These are phyloP conservation scores for Saksenaea oblongispora DNA, from an alignment of 371 early-diverging fungal genomes.

Conservation along the genomic window DNA sequence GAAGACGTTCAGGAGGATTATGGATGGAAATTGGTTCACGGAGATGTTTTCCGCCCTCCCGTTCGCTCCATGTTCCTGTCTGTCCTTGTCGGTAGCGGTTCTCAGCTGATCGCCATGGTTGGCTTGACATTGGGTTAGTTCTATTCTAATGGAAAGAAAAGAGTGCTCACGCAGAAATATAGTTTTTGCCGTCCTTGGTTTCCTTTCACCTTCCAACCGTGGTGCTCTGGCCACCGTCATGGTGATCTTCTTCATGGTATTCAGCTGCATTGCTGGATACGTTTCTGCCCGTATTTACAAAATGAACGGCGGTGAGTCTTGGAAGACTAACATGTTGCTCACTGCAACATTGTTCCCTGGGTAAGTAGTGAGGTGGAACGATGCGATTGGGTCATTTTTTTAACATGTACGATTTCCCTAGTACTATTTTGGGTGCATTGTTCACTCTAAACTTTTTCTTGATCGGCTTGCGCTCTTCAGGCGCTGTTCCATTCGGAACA, in stretches of 20 bases:
- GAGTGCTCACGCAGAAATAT: neutral
- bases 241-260: slow-evolving; percentile 85
- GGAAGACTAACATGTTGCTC: slow-evolving; percentile 77
- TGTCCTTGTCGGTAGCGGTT: slow-evolving; percentile 85
- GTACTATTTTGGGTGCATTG: slow-evolving; percentile 63
- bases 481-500: slow-evolving; percentile 90
- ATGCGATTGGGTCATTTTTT: neutral
- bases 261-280: slow-evolving; percentile 82
- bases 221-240: slow-evolving; percentile 88
- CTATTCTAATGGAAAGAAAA: neutral
- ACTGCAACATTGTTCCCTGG: slow-evolving; percentile 86
- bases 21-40: slow-evolving; percentile 89
- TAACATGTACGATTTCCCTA: slow-evolving; percentile 4
- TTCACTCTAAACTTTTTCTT: slow-evolving; percentile 86
- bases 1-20: slow-evolving; percentile 86
- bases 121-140: slow-evolving; percentile 58
- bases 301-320: slow-evolving; percentile 85
- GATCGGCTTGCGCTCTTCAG: slow-evolving; percentile 80
- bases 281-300: slow-evolving; percentile 87
- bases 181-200: slow-evolving; percentile 91
- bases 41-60: slow-evolving; percentile 90
- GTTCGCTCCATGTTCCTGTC: slow-evolving; percentile 71
- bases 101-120: slow-evolving; percentile 85
- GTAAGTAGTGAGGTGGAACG: slow-evolving; percentile 10
- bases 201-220: slow-evolving; percentile 91